Conservation (phyloP, 495 filamentous ascomycete species). For the Apodospora peruviana region DNA sequence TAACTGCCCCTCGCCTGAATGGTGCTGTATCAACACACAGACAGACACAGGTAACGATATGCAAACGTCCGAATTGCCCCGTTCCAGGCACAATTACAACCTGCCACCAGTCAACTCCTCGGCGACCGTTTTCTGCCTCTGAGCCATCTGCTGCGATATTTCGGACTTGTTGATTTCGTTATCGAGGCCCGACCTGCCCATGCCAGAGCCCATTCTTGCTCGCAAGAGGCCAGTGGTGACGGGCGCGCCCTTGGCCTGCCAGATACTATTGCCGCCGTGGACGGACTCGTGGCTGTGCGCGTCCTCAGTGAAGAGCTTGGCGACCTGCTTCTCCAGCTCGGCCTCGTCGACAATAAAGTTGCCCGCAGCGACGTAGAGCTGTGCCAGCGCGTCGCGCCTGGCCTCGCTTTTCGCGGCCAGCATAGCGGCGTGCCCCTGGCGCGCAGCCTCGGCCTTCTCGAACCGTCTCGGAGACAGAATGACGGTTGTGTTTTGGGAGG, state of each 20-base stretch:
- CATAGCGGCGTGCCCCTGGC: conserved; percentile 14
- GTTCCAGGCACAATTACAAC: no score
- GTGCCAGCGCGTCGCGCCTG: conserved; percentile 39
- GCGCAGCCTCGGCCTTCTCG: conserved; percentile 20
- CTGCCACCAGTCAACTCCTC: conserved; percentile 48
- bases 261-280: conserved; percentile 30
- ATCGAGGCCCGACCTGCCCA: not conserved
- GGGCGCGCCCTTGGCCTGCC: conserved; percentile 28
- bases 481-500: conserved; percentile 22
- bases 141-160: conserved; percentile 16
- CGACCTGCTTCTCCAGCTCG: conserved; percentile 32
- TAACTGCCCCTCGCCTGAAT: no score
- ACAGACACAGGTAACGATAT: no score
- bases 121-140: conserved; percentile 38
- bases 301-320: conserved; percentile 28
- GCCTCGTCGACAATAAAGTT: conserved; percentile 41
- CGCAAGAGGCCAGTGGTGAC: conserved; percentile 5
- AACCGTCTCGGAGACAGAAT: conserved; percentile 30
- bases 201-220: not conserved
- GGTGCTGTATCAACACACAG: no score
- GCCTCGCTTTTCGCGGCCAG: conserved; percentile 25
- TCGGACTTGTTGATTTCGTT: not conserved
- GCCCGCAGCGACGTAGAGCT: conserved; percentile 41
- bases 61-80: no score
- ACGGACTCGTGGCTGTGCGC: conserved; percentile 12